Percentiles rank a stretch among this genome's conserved stretches.
Conservation (phyloP, 1,284 basidiomycete genomes). For the Mycosarcoma mackinlayi region DNA sequence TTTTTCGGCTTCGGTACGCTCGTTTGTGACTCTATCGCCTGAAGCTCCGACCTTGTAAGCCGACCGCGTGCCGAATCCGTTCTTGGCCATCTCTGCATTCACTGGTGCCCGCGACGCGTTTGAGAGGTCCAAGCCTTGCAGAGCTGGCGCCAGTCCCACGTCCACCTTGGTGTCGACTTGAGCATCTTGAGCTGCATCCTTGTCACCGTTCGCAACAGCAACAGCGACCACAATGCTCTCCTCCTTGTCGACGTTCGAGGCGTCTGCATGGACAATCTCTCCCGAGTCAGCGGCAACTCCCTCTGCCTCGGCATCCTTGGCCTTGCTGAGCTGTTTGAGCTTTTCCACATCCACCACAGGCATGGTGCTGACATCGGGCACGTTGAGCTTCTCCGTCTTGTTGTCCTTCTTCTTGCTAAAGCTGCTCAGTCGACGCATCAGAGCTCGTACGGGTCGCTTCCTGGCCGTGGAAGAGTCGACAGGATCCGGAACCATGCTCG, state of each 20-base stretch:
- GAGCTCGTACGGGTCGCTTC: constrained; percentile 23
- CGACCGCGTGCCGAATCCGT: constrained; percentile 44
- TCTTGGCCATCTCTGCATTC: constrained; percentile 43
- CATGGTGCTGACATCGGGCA: constrained; percentile 41
- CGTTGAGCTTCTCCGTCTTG: constrained; percentile 33
- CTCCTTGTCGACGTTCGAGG: neutral
- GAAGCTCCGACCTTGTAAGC: constrained; percentile 31
- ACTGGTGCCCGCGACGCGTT: constrained; percentile 27
- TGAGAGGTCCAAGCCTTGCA: constrained; percentile 21
- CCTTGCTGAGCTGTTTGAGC: constrained; percentile 28
- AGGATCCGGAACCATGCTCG: constrained; percentile 20
- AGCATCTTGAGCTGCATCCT: neutral
- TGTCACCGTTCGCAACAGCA: neutral
- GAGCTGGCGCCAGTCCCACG: constrained; percentile 1
- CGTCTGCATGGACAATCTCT: neutral
- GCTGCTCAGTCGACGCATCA: constrained; percentile 50
- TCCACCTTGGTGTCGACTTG: neutral
- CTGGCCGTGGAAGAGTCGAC: constrained; percentile 6
- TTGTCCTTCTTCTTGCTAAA: constrained; percentile 29
- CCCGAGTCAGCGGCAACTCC: neutral
- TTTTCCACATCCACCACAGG: constrained; percentile 34
- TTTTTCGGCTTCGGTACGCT: neutral
- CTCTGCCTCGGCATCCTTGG: constrained; percentile 1
- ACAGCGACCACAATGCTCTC: neutral
- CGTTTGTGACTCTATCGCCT: neutral